These are phyloP conservation scores for Tylopilus vinaceipallidus DNA, from an alignment of 768 basidiomycete species.

Conservation along the genomic window DNA sequence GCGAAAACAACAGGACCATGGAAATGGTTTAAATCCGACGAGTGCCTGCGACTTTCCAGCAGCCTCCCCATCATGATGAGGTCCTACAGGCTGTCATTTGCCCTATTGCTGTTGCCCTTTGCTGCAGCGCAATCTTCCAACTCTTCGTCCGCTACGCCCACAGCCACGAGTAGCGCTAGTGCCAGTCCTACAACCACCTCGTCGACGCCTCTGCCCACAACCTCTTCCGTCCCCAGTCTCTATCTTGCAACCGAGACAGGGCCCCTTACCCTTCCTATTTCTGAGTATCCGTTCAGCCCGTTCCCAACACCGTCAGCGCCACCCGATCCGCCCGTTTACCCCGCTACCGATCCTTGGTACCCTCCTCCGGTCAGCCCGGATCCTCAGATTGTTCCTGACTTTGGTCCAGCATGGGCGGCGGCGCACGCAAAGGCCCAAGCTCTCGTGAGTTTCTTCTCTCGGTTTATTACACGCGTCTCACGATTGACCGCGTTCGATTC, in stretches of 20 bases:
- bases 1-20: not conserved
- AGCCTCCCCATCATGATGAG: not conserved
- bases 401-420: constrained; percentile 44
- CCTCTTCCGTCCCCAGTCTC: not conserved
- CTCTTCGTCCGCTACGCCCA: not conserved
- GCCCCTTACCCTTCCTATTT: constrained; percentile 34
- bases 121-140: not conserved
- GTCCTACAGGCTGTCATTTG: not conserved
- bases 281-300: constrained; percentile 44
- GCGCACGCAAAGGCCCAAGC: constrained; percentile 55
- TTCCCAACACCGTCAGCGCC: constrained; percentile 55
- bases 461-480: no score
- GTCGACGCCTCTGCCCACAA: not conserved
- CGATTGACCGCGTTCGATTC: not conserved
- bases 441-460: constrained; percentile 35
- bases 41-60: not conserved
- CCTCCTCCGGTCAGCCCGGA: constrained; percentile 47
- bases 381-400: constrained; percentile 37
- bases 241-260: constrained; percentile 19
- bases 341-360: constrained; percentile 50
- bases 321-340: constrained; percentile 48
- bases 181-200: not conserved
- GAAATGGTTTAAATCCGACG: not conserved
- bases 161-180: not conserved
- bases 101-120: constrained; percentile 6